Percentiles rank a stretch among this genome's conserved stretches.
phyloP scores from a whole-genome alignment of 768 basidiomycete species.

The Paxillus involutus region DNA sequence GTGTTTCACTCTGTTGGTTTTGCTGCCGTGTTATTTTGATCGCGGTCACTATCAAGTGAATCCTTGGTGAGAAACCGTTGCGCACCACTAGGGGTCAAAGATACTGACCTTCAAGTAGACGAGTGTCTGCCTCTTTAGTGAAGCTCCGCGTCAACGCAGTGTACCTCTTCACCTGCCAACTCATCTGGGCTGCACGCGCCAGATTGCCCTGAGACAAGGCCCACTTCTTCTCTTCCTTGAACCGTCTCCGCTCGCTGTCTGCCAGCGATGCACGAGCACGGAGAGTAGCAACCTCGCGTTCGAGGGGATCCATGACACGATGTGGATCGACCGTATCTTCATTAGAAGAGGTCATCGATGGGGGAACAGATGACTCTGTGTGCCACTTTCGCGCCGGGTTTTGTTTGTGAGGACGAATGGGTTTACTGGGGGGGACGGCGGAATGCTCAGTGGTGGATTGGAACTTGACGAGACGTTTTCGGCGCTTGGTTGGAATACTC shows the following conservation, averaged over 20 bases:
- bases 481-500: conserved; percentile 22
- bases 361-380: conserved; percentile 36
- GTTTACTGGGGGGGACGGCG: conserved; percentile 20
- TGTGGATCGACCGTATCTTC: conserved; percentile 64
- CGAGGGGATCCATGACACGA: conserved; percentile 58
- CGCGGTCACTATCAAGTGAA: conserved; percentile 21
- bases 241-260: conserved; percentile 78
- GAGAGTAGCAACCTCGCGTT: conserved; percentile 74
- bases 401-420: conserved; percentile 26
- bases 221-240: conserved; percentile 88
- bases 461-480: conserved; percentile 49
- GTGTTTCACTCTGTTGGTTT: conserved; percentile 4
- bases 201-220: conserved; percentile 75
- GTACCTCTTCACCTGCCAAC: conserved; percentile 82
- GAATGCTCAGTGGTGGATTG: conserved; percentile 38
- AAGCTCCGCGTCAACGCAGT: conserved; percentile 80
- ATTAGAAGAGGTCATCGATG: conserved; percentile 66
- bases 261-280: conserved; percentile 78
- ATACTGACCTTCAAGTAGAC: conserved; percentile 58
- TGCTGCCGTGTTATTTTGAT: conserved; percentile 23
- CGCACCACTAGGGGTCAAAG: background rate
- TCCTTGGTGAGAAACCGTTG: conserved; percentile 6
- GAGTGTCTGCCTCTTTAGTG: conserved; percentile 72
- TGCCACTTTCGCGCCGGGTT: conserved; percentile 32
- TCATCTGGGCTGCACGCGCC: conserved; percentile 75